These are phyloP conservation scores for Lithocarpus polystachyus DNA, from an alignment of 306 rosid species.

Conservation along the genomic window DNA sequence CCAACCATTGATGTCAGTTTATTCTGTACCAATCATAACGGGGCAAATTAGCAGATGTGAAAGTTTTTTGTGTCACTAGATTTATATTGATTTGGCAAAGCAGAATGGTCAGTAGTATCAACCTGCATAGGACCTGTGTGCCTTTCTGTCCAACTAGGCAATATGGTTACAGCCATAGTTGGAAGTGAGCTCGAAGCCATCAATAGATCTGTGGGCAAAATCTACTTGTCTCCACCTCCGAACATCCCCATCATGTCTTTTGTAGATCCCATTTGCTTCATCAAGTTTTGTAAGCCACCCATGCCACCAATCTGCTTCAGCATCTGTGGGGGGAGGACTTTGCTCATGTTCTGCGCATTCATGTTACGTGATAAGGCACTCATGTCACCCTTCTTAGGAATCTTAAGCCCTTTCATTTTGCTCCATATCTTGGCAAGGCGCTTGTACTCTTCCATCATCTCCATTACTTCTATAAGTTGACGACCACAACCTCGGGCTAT, in stretches of 20 bases:
- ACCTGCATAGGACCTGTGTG: neutral
- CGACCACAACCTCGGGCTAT: conserved; percentile 84
- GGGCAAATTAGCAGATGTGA: no score
- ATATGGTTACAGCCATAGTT: neutral
- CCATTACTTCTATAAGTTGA: conserved; percentile 59
- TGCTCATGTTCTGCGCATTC: conserved; percentile 87
- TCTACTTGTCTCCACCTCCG: conserved; percentile 64
- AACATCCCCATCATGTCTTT: conserved; percentile 92
- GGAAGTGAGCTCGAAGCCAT: neutral
- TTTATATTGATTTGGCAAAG: neutral
- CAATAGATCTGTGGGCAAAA: neutral
- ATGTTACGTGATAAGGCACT: conserved; percentile 65
- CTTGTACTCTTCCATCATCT: conserved; percentile 85
- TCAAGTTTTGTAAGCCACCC: conserved; percentile 83
- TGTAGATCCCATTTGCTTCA: conserved; percentile 77
- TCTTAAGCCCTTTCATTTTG: conserved; percentile 80
- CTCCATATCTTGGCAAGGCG: conserved; percentile 78
- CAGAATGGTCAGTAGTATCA: neutral
- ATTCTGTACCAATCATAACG: no score
- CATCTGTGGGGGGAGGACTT: conserved; percentile 82
- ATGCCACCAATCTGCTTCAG: conserved; percentile 84
- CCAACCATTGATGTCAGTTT: no score
- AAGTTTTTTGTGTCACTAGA: no score
- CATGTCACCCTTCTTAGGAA: conserved; percentile 81
- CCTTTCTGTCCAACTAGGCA: neutral